Evolutionary conservation across 305 asterid genomes (phyloP).

Genomic region (Solanum hybrid): DNA sequence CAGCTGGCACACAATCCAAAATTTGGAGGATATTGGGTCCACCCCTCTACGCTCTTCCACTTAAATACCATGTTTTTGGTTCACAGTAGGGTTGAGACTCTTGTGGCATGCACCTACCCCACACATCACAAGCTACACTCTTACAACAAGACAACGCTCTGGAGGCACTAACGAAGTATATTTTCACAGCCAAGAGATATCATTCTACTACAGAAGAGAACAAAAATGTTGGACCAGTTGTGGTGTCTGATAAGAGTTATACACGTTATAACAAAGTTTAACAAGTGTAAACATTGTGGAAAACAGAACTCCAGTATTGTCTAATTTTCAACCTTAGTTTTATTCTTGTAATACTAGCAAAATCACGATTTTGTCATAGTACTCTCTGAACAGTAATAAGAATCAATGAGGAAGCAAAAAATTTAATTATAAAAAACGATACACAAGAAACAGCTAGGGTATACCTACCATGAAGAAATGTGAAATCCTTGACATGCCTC

Average conservation of each 20-base stretch:
- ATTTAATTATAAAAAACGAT: not conserved
- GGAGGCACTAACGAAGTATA: not conserved
- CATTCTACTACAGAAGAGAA: not conserved
- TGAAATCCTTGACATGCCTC: conserved; percentile 88
- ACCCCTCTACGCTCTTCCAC: not conserved
- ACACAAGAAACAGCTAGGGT: not conserved
- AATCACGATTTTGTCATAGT: not conserved
- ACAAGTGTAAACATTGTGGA: not conserved
- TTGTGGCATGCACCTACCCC: not conserved
- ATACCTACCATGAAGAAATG: conserved; percentile 76
- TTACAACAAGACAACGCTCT: not conserved
- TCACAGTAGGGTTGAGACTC: not conserved
- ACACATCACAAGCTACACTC: not conserved
- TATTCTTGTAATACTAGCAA: not conserved
- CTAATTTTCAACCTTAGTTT: not conserved
- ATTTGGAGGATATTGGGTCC: not conserved
- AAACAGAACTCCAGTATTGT: not conserved
- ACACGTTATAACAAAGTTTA: not conserved
- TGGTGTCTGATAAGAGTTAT: not conserved
- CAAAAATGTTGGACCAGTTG: not conserved
- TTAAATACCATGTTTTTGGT: not conserved
- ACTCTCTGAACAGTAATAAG: not conserved
- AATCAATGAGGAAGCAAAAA: not conserved
- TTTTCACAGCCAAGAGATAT: not conserved
- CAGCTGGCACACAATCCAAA: not conserved